Percentiles rank a stretch among this genome's conserved stretches.
phyloP scores from a whole-genome alignment of 73 alveolate genomes.

The Effrenium voratum region DNA sequence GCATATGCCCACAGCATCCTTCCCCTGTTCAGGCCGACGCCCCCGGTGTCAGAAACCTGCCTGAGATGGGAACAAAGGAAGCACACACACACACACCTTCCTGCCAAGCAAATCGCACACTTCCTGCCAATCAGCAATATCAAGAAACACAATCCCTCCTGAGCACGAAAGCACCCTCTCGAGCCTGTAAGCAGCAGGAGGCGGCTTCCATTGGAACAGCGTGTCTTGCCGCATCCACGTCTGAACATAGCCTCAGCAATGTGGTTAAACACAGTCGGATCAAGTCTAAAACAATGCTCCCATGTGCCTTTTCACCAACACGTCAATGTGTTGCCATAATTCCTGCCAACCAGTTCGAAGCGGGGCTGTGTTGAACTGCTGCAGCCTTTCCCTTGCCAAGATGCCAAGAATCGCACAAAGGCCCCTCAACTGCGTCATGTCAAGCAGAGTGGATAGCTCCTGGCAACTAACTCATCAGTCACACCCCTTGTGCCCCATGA shows the following conservation, averaged over 20 bases:
- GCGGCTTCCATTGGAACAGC: conserved; percentile 86
- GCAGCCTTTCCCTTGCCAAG: neutral
- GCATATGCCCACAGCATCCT: conserved; percentile 86
- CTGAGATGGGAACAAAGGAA: neutral
- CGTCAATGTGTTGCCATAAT: too few species aligned
- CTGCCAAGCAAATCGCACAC: neutral
- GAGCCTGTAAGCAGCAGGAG: conserved; percentile 59
- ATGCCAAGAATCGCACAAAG: conserved; percentile 62
- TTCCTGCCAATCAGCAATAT: too few species aligned
- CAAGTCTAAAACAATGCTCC: too few species aligned
- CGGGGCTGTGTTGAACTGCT: neutral
- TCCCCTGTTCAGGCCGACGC: conserved; percentile 66
- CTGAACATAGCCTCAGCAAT: conserved; percentile 56
- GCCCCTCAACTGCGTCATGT: conserved; percentile 88
- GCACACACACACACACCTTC: neutral
- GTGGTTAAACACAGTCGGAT: too few species aligned
- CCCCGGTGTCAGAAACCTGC: conserved; percentile 38
- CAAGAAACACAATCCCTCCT: too few species aligned
- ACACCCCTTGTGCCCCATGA: too few species aligned
- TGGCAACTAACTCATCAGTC: neutral
- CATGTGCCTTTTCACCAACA: too few species aligned
- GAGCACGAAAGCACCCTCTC: too few species aligned
- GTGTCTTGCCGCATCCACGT: conserved; percentile 72
- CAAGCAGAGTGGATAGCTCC: conserved; percentile 84
- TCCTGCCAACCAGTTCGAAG: too few species aligned